Base-by-base conservation (phyloP, 2,329 filamentous ascomycete species). In the Aspergillus brunneoviolaceus region DNA sequence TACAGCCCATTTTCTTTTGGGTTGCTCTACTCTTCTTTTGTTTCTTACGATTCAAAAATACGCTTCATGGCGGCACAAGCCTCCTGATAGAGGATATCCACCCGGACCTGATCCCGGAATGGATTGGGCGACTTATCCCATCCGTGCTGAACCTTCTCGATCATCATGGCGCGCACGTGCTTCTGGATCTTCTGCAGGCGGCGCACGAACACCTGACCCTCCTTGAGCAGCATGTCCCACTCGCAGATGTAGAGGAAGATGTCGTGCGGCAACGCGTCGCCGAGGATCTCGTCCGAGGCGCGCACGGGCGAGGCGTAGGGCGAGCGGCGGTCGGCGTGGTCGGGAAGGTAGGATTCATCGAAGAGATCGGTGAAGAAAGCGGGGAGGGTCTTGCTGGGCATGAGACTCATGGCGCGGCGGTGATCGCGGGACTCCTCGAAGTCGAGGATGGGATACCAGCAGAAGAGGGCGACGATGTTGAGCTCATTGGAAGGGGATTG, bases 211-310 rank as follows among this genome's bases (percentile, higher is more conserved):
- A 65, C 61, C 62, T 80, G 75, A 5, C 84, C 86, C 69, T 88
- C 86, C 14, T 81, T 80, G n/a, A 87, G 77, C 14, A 88, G 75
- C 85, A 88, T 88, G 68, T 88, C 86, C 83, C 84, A 88, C 69
- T 88, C 86, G 70, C 86, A 88, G 49, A 85, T 83, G 68, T 84
- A 85, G 65, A 88, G 73, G 59, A 86, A 84, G 51, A 88, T 82
- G 60, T 87, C 82, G n/a, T 82, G 76, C 0, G 86, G 86, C 1
- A 88, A 71, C 2, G 78, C 79, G 23, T 80, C 79, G 29, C 72
- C 68, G n/a, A 88, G 78, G 67, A 85, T 80, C 29, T 79, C 72
- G 21, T 81, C 78, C 0, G 82, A 77, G 1, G 86, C 85, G 10
- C 84, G 80, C 33, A 83, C 83, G 0, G 86, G 86, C 7, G 80